Evolutionary conservation across 352 stramenopile genomes (phyloP).

Genomic region (Pythium biforme): DNA sequence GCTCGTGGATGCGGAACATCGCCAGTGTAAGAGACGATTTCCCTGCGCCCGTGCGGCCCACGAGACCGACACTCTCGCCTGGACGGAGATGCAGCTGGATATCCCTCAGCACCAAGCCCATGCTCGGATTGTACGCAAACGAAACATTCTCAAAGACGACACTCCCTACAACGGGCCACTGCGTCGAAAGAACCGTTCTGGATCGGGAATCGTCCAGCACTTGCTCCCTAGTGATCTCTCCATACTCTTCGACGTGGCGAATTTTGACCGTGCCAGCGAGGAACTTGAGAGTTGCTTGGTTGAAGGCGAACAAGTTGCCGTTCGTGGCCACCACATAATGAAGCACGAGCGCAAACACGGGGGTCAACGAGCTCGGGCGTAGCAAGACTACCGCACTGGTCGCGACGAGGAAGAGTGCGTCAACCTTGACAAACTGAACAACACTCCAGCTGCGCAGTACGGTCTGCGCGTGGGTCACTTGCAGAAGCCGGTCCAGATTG

Average conservation of each 20-base stretch:
- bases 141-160: constrained; percentile 28
- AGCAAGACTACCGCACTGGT: not conserved
- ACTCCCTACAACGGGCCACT: too few relatives aligned
- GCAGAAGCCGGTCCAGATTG: constrained; percentile 8
- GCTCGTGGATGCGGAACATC: constrained; percentile 25
- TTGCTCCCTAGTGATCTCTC: constrained; percentile 4
- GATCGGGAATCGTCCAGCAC: too few relatives aligned
- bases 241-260: constrained; percentile 8
- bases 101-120: constrained; percentile 12
- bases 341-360: constrained; percentile 67
- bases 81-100: constrained; percentile 45
- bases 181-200: too few relatives aligned
- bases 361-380: not conserved
- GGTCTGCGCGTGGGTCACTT: not conserved
- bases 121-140: constrained; percentile 26
- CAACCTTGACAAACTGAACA: constrained; percentile 15
- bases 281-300: constrained; percentile 51
- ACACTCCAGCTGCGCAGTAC: constrained; percentile 4
- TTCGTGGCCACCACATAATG: constrained; percentile 38
- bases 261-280: constrained; percentile 26
- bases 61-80: constrained; percentile 63
- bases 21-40: constrained; percentile 24
- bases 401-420: constrained; percentile 11
- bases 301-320: constrained; percentile 10
- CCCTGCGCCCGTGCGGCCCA: constrained; percentile 58